Evolutionary conservation across 176 grass and related monocot species (phyloP).

Genomic region (Aechmea fasciata): DNA sequence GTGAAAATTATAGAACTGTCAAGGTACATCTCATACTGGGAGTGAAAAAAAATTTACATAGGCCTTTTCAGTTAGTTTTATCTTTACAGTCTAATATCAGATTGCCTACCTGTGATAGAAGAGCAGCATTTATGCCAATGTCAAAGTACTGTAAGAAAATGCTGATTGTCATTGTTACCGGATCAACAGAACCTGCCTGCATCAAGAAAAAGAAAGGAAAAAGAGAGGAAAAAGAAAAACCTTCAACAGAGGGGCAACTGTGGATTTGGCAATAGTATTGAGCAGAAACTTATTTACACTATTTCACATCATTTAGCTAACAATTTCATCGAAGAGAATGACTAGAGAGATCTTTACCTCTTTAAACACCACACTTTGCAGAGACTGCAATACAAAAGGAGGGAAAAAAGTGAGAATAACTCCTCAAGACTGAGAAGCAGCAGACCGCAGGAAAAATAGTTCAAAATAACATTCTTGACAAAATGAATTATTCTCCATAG

Average conservation of each 20-base stretch:
- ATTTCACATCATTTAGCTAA: no score
- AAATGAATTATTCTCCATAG: background rate
- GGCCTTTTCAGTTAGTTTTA: background rate
- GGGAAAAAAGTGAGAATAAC: conserved; percentile 15
- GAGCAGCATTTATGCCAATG: conserved; percentile 86
- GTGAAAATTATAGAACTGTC: no score
- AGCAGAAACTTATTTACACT: background rate
- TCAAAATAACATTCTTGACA: background rate
- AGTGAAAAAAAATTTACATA: background rate
- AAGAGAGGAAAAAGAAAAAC: background rate
- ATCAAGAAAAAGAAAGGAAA: conserved; percentile 10
- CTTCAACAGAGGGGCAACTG: background rate
- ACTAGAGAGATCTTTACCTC: conserved; percentile 37
- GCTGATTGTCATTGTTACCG: conserved; percentile 92
- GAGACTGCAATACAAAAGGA: conserved; percentile 65
- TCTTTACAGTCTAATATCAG: background rate
- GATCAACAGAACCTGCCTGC: conserved; percentile 89
- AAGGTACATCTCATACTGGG: no score
- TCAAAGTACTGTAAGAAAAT: conserved; percentile 95
- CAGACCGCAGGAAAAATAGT: conserved; percentile 8
- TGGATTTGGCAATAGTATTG: background rate
- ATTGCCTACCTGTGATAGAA: conserved; percentile 61
- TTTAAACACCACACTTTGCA: conserved; percentile 99
- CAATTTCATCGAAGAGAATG: no score
- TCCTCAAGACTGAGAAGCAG: background rate